A percentile compares a stretch with the other conserved stretches of the same genome.
Conservation (phyloP, 495 filamentous ascomycete species). For the Penicillium angulare region DNA sequence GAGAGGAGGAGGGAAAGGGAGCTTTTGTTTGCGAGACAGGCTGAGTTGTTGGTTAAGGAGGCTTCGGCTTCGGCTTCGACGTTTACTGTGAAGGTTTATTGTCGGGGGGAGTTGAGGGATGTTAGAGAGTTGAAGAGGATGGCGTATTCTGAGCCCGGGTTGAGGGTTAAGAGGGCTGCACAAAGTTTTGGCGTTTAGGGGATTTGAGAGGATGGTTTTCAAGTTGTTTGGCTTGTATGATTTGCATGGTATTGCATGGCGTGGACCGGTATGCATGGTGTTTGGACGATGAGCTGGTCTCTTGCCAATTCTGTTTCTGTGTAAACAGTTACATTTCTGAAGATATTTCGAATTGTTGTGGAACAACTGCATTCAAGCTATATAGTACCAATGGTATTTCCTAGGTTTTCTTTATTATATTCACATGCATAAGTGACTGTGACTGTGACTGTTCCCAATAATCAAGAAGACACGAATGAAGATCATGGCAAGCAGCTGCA, state of each 20-base stretch:
- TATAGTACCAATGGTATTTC: too few species aligned
- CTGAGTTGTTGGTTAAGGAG: too few species aligned
- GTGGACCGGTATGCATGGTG: not conserved
- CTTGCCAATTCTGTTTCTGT: too few species aligned
- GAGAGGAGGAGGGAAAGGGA: conserved; percentile 24
- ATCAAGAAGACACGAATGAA: too few species aligned
- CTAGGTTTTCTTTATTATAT: too few species aligned
- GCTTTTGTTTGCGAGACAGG: conserved; percentile 5
- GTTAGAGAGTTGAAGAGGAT: conserved; percentile 11
- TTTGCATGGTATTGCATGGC: not conserved
- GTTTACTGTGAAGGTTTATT: conserved; percentile 21
- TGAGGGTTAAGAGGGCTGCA: conserved; percentile 2
- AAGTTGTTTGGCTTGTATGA: not conserved
- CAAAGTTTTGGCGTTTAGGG: conserved; percentile 12
- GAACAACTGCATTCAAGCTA: too few species aligned
- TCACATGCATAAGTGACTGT: too few species aligned
- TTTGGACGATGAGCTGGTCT: not conserved
- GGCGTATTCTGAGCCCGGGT: not conserved
- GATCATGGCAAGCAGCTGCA: too few species aligned
- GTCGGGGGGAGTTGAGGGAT: conserved; percentile 14
- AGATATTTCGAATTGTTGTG: too few species aligned
- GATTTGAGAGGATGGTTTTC: not conserved
- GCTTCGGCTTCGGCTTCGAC: too few species aligned
- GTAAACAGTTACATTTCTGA: too few species aligned
- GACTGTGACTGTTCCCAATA: too few species aligned